Evolutionary conservation across 768 basidiomycete genomes (phyloP).

Genomic region (Sarcodon sp.): DNA sequence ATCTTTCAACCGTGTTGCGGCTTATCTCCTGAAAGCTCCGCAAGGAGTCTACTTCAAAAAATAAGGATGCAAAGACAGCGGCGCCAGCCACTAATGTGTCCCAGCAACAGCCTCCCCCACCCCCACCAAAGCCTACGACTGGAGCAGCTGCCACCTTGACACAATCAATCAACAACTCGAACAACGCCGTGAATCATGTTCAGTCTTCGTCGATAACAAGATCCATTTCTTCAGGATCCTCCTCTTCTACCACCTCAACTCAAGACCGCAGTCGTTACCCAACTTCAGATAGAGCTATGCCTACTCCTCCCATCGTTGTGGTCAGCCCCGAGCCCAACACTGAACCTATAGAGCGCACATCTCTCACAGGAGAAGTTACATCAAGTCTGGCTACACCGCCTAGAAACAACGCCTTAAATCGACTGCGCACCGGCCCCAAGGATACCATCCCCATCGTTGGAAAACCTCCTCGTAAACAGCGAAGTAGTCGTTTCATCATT

Average conservation of each 20-base stretch:
- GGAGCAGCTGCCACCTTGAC: constrained; percentile 22
- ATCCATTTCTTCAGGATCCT: constrained; percentile 27
- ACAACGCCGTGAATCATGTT: constrained; percentile 19
- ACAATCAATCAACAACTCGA: constrained; percentile 25
- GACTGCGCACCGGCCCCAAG: constrained; percentile 75
- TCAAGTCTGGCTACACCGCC: constrained; percentile 34
- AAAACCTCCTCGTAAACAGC: constrained; percentile 94
- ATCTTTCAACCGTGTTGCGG: constrained; percentile 9
- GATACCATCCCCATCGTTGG: constrained; percentile 95
- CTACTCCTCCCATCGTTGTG: constrained; percentile 76
- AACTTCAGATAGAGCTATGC: constrained; percentile 28
- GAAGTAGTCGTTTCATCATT: constrained; percentile 92
- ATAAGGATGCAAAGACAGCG: constrained; percentile 43
- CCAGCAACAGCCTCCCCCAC: constrained; percentile 53
- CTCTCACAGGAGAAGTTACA: constrained; percentile 33
- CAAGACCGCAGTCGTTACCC: constrained; percentile 42
- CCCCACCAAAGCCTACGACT: constrained; percentile 29
- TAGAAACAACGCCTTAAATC: constrained; percentile 54
- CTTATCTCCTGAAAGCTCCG: constrained; percentile 22
- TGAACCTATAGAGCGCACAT: constrained; percentile 33
- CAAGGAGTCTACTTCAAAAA: constrained; percentile 52
- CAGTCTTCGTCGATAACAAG: constrained; percentile 21
- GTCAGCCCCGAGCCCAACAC: constrained; percentile 59
- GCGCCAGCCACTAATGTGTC: constrained; percentile 27
- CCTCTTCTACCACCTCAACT: constrained; percentile 15